Base-by-base conservation (phyloP, 2,329 filamentous ascomycete species). In the Dactylonectria macrodidyma region DNA sequence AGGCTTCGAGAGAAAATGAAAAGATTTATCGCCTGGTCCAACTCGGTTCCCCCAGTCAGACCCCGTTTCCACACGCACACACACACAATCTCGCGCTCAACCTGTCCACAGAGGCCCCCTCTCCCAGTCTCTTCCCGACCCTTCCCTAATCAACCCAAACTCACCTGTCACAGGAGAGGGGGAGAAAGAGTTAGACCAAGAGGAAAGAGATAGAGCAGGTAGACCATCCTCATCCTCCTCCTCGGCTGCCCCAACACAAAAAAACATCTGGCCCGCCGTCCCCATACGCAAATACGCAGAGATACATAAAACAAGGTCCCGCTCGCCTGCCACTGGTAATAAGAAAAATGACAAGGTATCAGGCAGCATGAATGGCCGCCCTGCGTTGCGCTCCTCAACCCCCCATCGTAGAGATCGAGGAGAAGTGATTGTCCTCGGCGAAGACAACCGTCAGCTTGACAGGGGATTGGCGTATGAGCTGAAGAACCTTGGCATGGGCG, bases 11-110 rank as follows among this genome's bases (percentile, higher is more conserved):
- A 79, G 78, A 83, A 84, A 84, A 82, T 75, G 78, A 83, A 80
- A 84, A 83, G 78, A 84, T 84, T 79, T 83, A 84, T 84, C 79
- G 83, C 83, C 81, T 83, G 83, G 80, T 78, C 69, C 75, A 65
- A 67, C 73, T 62, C 52, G 68, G 70, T 74, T 73, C 62, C 63
- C 74, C 71, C 63, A 72, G 68, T 30, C 73, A 60, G 66, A 59
- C 67, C 68, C 74, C 73, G 69, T 70, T 69, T 74, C 72, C 73
- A 73, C 69, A 67, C 73, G 74, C 71, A 76, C 59, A 69, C 73
- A 61, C 71, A 72, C 68, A 71, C 66, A 67, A 19, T 19, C 72
- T 64, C 71, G 65, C 62, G 65, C 69, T 63, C 70, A 61, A 68
- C 65, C 71, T 68, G 68, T 68, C 73, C 66, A 68, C 68, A 44